phyloP scores from a whole-genome alignment of 495 filamentous ascomycete species.

The Bacidia gigantensis region DNA sequence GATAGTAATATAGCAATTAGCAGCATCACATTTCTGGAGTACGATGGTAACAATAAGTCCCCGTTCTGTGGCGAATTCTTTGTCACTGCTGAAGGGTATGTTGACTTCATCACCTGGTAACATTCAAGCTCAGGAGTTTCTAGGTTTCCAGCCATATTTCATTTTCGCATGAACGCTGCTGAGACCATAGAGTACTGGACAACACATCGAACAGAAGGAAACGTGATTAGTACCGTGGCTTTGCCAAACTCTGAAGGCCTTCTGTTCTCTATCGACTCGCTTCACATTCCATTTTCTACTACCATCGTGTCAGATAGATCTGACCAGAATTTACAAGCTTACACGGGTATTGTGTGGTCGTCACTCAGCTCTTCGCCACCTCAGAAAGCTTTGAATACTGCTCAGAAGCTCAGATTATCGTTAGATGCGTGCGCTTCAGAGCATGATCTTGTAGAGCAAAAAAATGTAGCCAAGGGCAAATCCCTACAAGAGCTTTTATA shows the following conservation, averaged over 20 bases:
- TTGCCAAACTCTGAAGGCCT: conserved; percentile 27
- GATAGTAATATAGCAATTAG: conserved; percentile 35
- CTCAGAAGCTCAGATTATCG: neutral
- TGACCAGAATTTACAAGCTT: neutral
- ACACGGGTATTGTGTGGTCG: neutral
- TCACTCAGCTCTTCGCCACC: neutral
- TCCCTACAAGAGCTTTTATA: conserved; percentile 46
- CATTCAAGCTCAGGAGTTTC: conserved; percentile 16
- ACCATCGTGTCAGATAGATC: conserved; percentile 21
- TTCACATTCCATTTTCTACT: conserved; percentile 30
- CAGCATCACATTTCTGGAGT: conserved; percentile 28
- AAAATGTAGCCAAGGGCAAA: conserved; percentile 4
- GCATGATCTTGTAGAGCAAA: neutral
- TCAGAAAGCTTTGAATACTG: neutral
- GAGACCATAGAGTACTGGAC: conserved; percentile 31
- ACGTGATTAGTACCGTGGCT: conserved; percentile 43
- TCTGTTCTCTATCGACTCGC: conserved; percentile 42
- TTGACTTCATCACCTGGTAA: conserved; percentile 4
- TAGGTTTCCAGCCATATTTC: conserved; percentile 39
- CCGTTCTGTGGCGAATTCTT: conserved; percentile 28
- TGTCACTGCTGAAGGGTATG: conserved; percentile 59
- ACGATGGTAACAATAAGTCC: neutral
- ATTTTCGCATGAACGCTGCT: conserved; percentile 34
- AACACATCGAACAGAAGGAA: conserved; percentile 40
- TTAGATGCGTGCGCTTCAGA: conserved; percentile 2